Evolutionary conservation across 495 filamentous ascomycete species (phyloP), one percentile per base, ranked within the genome.

Genomic region (Penicillium antarcticum): DNA sequence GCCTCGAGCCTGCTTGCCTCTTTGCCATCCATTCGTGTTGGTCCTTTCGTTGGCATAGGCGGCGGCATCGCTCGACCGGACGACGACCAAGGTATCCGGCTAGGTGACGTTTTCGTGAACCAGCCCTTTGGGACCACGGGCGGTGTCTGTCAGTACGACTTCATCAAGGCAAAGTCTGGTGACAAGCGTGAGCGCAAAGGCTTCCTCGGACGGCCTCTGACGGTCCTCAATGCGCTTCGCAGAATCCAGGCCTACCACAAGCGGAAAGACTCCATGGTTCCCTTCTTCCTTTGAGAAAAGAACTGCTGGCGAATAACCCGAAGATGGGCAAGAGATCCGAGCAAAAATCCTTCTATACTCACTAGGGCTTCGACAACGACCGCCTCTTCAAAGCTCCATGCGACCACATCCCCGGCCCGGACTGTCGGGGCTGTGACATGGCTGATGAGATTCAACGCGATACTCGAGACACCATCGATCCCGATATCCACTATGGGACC

Each of bases 1-100:
- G 65, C 69, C 58, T 77, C n/a, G n/a, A n/a, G n/a, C n/a, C n/a
- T n/a, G 63, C 35, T 52, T 23, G 6, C 35, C 35, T 44, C 58
- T 11, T 37, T 62, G 5, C 55, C 42, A 31, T 18, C 16, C 1
- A 56, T 64, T 13, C 50, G 55, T 17, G 37, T 65, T 36, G 42
- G 48, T 14, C 46, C 67, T 16, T 19, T 69, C 31, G 61, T 69
- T 0, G 61, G 66, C 4, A 58, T 69, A 36, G 67, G 54, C 18
- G 52, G 49, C 35, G 63, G 65, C n/a, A 53, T 56, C 31, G 55
- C 65, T 31, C 50, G 55, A 35, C 35, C 40, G 29, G 48, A 44
- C 32, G 40, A 53, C 14, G 45, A 49, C n/a, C 45, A 55, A 9
- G 61, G 68, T 57, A 59, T 67, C 36, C 53, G 54, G n/a, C 54